Base-by-base conservation (phyloP, 257 asterid genomes). In the Solanum neorickii region DNA sequence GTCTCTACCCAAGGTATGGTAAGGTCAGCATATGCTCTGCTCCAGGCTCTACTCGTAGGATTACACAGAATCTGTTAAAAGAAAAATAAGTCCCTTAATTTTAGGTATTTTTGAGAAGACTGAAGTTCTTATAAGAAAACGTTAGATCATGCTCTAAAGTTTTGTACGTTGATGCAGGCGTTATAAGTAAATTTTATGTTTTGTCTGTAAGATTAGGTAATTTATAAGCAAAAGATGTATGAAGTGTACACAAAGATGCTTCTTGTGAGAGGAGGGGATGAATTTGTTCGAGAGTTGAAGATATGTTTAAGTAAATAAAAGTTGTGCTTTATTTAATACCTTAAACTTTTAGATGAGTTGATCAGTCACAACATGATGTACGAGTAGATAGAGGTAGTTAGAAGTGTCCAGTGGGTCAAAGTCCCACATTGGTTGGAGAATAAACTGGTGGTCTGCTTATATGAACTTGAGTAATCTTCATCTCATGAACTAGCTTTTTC, bases 251-350 rank as follows among this genome's bases (percentile, higher is more conserved):
- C 39, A 68, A 68, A 27, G 37, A 2, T 1, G 29, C 72, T 65
- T 65, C 18, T 66, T 68, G n/a, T n/a, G n/a, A 27, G 39, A 68
- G 21, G 37, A 27, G 0, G 1, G 39, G 39, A 27, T 0, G 21
- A 6, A 6, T 27, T 68, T 68, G 75, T 68, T 68, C 20, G 14
- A 68, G 39, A 27, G 75, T 68, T 7, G 76, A 69, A 69, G 41
- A 69, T 9, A 69, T 7, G 0, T 7, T 69, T 15, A 69, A 14
- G 41, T 6, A 69, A 69, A 69, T 69, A 29, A 69, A 29, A 69
- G 7, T 0, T 69, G 20, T 2, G 6, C 0, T 8, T 35, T 8
- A 4, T 9, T 1, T 16, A 0, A 18, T 16, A 35, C 1, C 9
- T 72, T 18, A 72, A 35, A 12, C 14, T 72, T 72, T 72, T 33